Evolutionary conservation across 257 asterid species (phyloP).

Genomic region (Scutellaria barbata): DNA sequence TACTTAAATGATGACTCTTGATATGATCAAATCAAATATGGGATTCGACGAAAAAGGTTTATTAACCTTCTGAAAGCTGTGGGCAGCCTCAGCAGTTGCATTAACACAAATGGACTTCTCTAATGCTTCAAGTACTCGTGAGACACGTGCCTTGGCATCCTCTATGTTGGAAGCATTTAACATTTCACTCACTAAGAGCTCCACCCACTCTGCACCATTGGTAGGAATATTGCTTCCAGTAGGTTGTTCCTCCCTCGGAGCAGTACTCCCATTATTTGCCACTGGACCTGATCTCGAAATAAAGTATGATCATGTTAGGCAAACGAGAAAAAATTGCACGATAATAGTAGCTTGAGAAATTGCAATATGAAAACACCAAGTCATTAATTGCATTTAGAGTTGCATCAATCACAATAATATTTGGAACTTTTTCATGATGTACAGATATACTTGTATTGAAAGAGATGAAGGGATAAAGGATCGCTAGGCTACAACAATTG

Average conservation of each 20-base stretch:
- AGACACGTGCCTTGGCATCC: slow-evolving; percentile 61
- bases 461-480: slow-evolving; percentile 8
- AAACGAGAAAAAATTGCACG: background rate
- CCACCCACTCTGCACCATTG: slow-evolving; percentile 69
- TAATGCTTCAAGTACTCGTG: slow-evolving; percentile 60
- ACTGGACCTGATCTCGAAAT: slow-evolving; percentile 38
- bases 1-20: background rate
- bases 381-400: background rate
- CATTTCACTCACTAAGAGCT: slow-evolving; percentile 61
- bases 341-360: background rate
- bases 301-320: slow-evolving; percentile 23
- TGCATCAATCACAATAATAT: background rate
- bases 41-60: slow-evolving; percentile 1
- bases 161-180: slow-evolving; percentile 50
- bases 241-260: slow-evolving; percentile 48
- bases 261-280: slow-evolving; percentile 47
- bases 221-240: slow-evolving; percentile 45
- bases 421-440: background rate
- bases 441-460: background rate
- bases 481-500: background rate
- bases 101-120: slow-evolving; percentile 60
- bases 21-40: slow-evolving; percentile 10
- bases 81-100: slow-evolving; percentile 64
- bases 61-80: slow-evolving; percentile 62
- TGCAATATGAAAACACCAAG: background rate